Conservation (phyloP, 1,139 yeast genomes). For the Saccharomycopsis hybrid region DNA sequence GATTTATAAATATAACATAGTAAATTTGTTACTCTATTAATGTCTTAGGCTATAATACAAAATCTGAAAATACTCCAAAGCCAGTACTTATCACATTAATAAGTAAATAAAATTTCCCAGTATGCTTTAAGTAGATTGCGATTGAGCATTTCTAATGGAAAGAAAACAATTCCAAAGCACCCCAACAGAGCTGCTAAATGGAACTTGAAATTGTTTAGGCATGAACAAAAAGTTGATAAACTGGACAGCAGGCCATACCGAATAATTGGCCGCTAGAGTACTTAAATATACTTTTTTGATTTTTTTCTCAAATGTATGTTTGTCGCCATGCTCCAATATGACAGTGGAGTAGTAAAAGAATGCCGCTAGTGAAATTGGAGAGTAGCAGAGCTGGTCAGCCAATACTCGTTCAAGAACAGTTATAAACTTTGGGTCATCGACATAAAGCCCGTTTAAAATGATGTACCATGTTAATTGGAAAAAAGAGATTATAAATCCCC, state of each 20-base stretch:
- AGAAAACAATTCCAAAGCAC: conserved; percentile 90
- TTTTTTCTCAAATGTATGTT: conserved; percentile 57
- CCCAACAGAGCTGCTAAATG: conserved; percentile 84
- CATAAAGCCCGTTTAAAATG: conserved; percentile 67
- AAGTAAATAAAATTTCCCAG: no score
- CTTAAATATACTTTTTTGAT: conserved; percentile 61
- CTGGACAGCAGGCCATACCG: conserved; percentile 95
- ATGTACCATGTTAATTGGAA: conserved; percentile 88
- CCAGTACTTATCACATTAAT: no score
- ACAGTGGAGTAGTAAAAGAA: conserved; percentile 83
- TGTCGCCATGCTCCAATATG: conserved; percentile 69
- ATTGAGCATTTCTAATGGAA: conserved; percentile 56
- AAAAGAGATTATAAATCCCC: conserved; percentile 83
- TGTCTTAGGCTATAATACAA: no score
- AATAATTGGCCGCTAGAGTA: conserved; percentile 71
- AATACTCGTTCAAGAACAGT: conserved; percentile 81
- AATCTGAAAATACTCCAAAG: no score
- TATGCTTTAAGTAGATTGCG: neutral
- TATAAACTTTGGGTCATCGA: conserved; percentile 73
- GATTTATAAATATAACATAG: neutral
- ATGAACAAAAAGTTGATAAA: conserved; percentile 77
- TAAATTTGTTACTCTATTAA: no score
- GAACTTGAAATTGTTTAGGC: conserved; percentile 79
- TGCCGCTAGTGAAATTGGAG: conserved; percentile 75
- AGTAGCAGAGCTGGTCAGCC: conserved; percentile 83